Base-by-base conservation (phyloP, 257 asterid species). In the Phtheirospermum japonicum region DNA sequence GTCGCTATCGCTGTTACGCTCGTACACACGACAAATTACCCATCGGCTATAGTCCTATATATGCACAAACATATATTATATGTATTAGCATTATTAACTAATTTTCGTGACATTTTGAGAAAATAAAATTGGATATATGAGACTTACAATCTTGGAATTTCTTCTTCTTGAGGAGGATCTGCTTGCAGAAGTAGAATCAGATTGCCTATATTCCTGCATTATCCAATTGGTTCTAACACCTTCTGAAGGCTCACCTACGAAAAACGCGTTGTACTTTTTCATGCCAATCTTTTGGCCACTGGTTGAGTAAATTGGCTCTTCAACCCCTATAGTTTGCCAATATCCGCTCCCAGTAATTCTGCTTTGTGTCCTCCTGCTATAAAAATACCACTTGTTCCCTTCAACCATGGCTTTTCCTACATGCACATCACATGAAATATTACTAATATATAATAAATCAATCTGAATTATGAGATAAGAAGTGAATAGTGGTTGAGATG, bases 401-500 rank as follows among this genome's bases (percentile, higher is more conserved):
- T 93, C 99, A 7, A 59, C 78, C 95, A 93, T 93, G 64, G 99
- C 97, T 71, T 89, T 87, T 9, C 97, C 99, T 93, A 40, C 70
- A 67, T 61, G 49, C 34, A 46, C 18, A n/a, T n/a, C n/a, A n/a
- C n/a, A n/a, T n/a, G n/a, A n/a, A n/a, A n/a, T n/a, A n/a, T n/a
- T n/a, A n/a, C n/a, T n/a, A n/a, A n/a, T n/a, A n/a, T n/a, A n/a
- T n/a, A n/a, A n/a, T n/a, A n/a, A n/a, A n/a, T n/a, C n/a, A n/a
- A n/a, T n/a, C n/a, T n/a, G n/a, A n/a, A n/a, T n/a, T n/a, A n/a
- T n/a, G n/a, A n/a, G n/a, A n/a, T n/a, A n/a, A n/a, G n/a, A n/a
- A n/a, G n/a, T n/a, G n/a, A n/a, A n/a, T n/a, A n/a, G n/a, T n/a
- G n/a, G n/a, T n/a, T n/a, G n/a, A n/a, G n/a, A n/a, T n/a, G n/a